phyloP scores from a whole-genome alignment of 441 rosid species.

The Populus trichocarpa region DNA sequence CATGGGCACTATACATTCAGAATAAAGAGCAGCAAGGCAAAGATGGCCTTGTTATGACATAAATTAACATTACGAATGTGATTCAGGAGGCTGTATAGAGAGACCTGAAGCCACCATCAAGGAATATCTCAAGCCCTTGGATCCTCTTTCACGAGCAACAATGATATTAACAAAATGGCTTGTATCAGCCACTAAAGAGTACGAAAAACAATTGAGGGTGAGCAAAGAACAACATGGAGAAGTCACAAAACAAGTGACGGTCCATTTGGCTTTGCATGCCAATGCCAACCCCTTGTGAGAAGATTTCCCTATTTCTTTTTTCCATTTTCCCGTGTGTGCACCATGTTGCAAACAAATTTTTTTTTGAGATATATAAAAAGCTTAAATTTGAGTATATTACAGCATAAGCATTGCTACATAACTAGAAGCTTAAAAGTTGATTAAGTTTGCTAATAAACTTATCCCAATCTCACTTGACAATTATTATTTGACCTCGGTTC shows the following conservation, averaged over 20 bases:
- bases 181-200: not conserved
- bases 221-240: not conserved
- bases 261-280: not conserved
- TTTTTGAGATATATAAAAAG: not conserved
- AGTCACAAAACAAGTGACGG: not conserved
- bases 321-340: not conserved
- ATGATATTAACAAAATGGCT: not conserved
- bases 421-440: not conserved
- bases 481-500: too few relatives aligned
- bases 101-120: not conserved
- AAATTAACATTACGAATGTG: not conserved
- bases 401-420: not conserved
- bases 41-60: not conserved
- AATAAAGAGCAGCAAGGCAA: slow-evolving; percentile 9
- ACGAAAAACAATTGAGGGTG: not conserved
- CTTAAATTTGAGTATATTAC: not conserved
- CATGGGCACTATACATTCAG: not conserved
- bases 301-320: not conserved
- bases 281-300: not conserved
- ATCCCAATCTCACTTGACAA: too few relatives aligned
- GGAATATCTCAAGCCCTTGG: not conserved
- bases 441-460: too few relatives aligned
- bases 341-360: not conserved
- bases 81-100: not conserved
- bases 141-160: not conserved